Evolutionary conservation across 108 stramenopile genomes (phyloP), one percentile per base, ranked within the genome.

Genomic region (Nitzschia sp.): DNA sequence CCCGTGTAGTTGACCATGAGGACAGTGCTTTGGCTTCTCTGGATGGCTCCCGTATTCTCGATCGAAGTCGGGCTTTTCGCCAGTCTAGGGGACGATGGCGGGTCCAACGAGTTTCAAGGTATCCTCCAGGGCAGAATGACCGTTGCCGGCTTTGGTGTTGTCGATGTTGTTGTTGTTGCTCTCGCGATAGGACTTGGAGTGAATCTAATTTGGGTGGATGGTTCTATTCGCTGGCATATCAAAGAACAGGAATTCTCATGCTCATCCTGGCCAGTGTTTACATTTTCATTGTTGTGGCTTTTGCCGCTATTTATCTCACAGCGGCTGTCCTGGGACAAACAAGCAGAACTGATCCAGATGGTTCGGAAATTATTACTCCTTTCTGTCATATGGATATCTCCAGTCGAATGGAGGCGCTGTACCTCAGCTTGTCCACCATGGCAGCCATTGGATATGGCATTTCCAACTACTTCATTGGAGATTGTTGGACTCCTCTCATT

Each of bases 371-470:
- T 10, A 56, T 37, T 3, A 61, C 57, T 43, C 72, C 85, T 11
- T 89, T 86, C 72, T 94, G 93, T 72, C 84, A 85, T 39, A 88
- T 94, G 87, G 89, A 91, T 66, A 81, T 94, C 22, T 78, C 80
- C 43, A 81, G 84, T 63, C 76, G 78, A 41, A 80, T 92, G 81
- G 93, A 94, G 82, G 92, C 86, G 51, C 82, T 83, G 46, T 87
- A 95, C 62, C 97, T 98, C 57, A 82, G 80, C 6, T 81, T 97
- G 3, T 91, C 90, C 24, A 95, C 94, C 43, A 96, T 96, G 91
- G 89, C 95, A 15, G 92, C 95, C 10, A 93, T 97, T 59, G 98
- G 98, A 20, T 98, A 96, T 65, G 96, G 96, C 15, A 90, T 89
- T 1, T 86, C 89, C 24, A 93, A 96, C 70, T 95, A 95, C 79